Conservation (phyloP, 768 basidiomycete species). For the Lactarius vividus region DNA sequence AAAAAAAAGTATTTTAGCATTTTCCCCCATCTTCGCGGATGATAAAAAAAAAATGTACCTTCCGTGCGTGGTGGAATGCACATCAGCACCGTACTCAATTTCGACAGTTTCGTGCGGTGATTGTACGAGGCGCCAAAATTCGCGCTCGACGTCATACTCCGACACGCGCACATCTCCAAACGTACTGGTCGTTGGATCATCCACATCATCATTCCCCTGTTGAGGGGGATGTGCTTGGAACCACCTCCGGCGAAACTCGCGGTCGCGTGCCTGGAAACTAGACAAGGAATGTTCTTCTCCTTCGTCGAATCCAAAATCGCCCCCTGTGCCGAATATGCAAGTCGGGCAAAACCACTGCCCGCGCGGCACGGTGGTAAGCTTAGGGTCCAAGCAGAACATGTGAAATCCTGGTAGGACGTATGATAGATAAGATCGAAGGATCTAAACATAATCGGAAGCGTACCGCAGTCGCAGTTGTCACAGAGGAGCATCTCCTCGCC, state of each 20-base stretch:
- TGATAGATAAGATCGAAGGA: slow-evolving; percentile 6
- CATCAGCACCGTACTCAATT: slow-evolving; percentile 98
- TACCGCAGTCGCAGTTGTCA: slow-evolving; percentile 82
- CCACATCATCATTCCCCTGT: slow-evolving; percentile 13
- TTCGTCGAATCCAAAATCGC: slow-evolving; percentile 97
- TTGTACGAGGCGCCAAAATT: slow-evolving; percentile 97
- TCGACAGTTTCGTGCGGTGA: slow-evolving; percentile 89
- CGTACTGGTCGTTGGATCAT: slow-evolving; percentile 49
- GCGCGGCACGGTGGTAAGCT: slow-evolving; percentile 78
- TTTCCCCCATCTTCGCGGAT: not conserved
- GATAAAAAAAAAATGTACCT: slow-evolving; percentile 55
- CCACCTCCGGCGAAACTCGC: slow-evolving; percentile 87
- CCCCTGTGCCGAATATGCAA: slow-evolving; percentile 87
- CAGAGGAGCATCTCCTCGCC: slow-evolving; percentile 92
- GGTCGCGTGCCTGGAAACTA: slow-evolving; percentile 88
- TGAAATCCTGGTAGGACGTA: slow-evolving; percentile 71
- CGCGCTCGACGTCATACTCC: slow-evolving; percentile 88
- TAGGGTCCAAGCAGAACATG: slow-evolving; percentile 95
- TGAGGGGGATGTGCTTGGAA: slow-evolving; percentile 69
- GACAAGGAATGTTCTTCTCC: slow-evolving; percentile 93
- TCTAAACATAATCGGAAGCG: slow-evolving; percentile 21
- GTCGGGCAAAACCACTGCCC: slow-evolving; percentile 96
- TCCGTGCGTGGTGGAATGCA: slow-evolving; percentile 96
- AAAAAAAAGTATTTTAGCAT: slow-evolving; percentile 7
- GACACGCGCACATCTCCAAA: slow-evolving; percentile 66